Evolutionary conservation across 1,139 yeast genomes (phyloP).

Genomic region (Eremothecium sinecaudum): DNA sequence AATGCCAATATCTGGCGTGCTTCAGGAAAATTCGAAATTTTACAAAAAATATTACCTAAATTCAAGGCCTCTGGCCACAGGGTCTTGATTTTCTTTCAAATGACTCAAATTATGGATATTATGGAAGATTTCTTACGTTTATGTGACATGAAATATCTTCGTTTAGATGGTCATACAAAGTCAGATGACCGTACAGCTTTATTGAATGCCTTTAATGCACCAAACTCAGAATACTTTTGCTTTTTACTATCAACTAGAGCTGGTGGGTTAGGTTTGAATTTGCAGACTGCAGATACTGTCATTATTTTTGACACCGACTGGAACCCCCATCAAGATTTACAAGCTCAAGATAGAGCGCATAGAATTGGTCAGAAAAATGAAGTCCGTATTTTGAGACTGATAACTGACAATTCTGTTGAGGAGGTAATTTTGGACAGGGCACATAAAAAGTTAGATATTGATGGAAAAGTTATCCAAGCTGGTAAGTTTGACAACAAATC

Average conservation of each 20-base stretch:
- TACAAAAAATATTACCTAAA: slow-evolving; percentile 67
- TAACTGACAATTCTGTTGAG: slow-evolving; percentile 75
- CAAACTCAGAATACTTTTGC: slow-evolving; percentile 63
- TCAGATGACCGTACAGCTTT: slow-evolving; percentile 71
- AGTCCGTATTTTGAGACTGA: slow-evolving; percentile 68
- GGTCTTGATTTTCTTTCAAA: slow-evolving; percentile 73
- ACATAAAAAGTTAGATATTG: slow-evolving; percentile 72
- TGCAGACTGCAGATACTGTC: slow-evolving; percentile 83
- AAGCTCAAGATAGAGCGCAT: slow-evolving; percentile 87
- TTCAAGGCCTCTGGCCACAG: slow-evolving; percentile 68
- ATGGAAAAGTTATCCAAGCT: slow-evolving; percentile 82
- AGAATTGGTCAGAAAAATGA: slow-evolving; percentile 85
- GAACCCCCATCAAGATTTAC: slow-evolving; percentile 90
- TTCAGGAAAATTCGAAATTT: slow-evolving; percentile 69
- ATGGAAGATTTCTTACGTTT: slow-evolving; percentile 75
- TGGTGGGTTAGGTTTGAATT: slow-evolving; percentile 79
- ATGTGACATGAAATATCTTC: slow-evolving; percentile 55
- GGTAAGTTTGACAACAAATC: slow-evolving; percentile 81
- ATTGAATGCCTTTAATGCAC: slow-evolving; percentile 63
- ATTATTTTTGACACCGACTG: slow-evolving; percentile 83
- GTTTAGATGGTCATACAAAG: slow-evolving; percentile 76
- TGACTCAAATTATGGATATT: slow-evolving; percentile 84
- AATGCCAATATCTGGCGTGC: slow-evolving; percentile 62
- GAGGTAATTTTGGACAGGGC: slow-evolving; percentile 77
- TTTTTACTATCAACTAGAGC: slow-evolving; percentile 78